Base-by-base conservation (phyloP, 805 yeast genomes). In the Kodamaea kaohsiungensis region DNA sequence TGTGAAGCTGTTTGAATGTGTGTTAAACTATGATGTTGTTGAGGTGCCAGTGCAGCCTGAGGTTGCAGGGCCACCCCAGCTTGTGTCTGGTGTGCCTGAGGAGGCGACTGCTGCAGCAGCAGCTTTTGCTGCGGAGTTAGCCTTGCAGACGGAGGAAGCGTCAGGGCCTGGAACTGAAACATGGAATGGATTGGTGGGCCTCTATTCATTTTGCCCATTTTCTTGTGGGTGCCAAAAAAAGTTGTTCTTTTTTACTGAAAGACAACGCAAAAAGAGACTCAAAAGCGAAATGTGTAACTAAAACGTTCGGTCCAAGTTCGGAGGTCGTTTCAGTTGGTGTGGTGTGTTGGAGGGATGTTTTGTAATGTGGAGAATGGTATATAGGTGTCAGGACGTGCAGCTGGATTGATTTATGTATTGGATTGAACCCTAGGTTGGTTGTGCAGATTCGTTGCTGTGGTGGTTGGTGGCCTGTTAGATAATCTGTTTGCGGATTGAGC, bases 141-240 rank as follows among this genome's bases (percentile, higher is more conserved):
- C 13, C 43, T 25, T 8, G 30, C 19, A 22, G 42, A 19, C 15
- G 49, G 39, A 12, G 39, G 25, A 9, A 46, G 48, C 15, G 48
- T 43, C 53, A 43, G 46, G 38, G 52, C 17, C 25, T 50, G 53
- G 45, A 50, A 50, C 53, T 50, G 53, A 42, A 50, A 50, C 53
- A 50, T 50, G 27, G 53, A 50, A 42, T 50, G 48, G 35, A 50
- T 50, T 7, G 53, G 53, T 16, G 53, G 53, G 12, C 53, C 53
- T 50, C 53, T 43, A 22, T 50, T 50, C 53, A 50, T 50, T 12
- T 43, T 45, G 52, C 40, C 40, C 47, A 43, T 43, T 22, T 22
- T 30, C 35, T 43, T 13, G n/a, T 47, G 50, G 50, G 50, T 47
- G 50, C 50, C 35, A 47, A 47, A 47, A 46, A 47, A 47, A 47